These are phyloP conservation scores for Xylariaceae sp. DNA, from an alignment of 2,329 filamentous ascomycete genomes.

Conservation along the genomic window DNA sequence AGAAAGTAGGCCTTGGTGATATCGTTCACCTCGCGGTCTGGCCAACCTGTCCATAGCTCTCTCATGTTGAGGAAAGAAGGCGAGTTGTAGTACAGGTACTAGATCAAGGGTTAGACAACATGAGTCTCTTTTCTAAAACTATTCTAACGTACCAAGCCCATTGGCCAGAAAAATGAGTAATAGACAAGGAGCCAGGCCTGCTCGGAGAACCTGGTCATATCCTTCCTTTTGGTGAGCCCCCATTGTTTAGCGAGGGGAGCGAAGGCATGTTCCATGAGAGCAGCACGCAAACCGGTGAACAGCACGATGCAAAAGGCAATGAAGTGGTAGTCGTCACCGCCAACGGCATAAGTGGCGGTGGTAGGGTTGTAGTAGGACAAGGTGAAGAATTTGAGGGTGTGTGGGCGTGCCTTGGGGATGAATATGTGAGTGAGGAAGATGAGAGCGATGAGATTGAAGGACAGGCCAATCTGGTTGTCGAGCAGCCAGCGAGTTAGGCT, in stretches of 20 bases:
- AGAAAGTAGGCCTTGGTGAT: constrained; percentile 87
- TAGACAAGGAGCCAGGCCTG: constrained; percentile 90
- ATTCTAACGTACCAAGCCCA: constrained; percentile 66
- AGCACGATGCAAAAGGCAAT: constrained; percentile 75
- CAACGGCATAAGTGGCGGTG: constrained; percentile 68
- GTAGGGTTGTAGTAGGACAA: constrained; percentile 75
- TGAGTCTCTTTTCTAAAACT: not conserved
- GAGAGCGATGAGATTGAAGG: constrained; percentile 78
- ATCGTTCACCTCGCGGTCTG: constrained; percentile 67
- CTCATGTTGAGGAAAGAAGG: constrained; percentile 73
- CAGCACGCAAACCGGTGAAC: constrained; percentile 82
- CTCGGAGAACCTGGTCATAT: constrained; percentile 80
- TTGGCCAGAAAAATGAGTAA: constrained; percentile 73
- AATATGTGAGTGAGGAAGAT: constrained; percentile 77
- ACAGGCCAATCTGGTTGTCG: constrained; percentile 77
- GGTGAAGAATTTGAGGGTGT: constrained; percentile 84
- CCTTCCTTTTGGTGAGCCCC: constrained; percentile 74
- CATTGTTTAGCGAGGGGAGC: constrained; percentile 68
- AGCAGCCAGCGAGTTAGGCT: constrained; percentile 66
- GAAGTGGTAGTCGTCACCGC: constrained; percentile 74
- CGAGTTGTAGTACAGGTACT: constrained; percentile 79
- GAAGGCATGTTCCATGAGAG: constrained; percentile 81
- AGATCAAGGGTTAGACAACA: constrained; percentile 8
- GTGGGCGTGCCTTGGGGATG: constrained; percentile 73
- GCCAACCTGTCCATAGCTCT: constrained; percentile 83